phyloP scores from a whole-genome alignment of 441 rosid genomes.

The Mallotus repandus region DNA sequence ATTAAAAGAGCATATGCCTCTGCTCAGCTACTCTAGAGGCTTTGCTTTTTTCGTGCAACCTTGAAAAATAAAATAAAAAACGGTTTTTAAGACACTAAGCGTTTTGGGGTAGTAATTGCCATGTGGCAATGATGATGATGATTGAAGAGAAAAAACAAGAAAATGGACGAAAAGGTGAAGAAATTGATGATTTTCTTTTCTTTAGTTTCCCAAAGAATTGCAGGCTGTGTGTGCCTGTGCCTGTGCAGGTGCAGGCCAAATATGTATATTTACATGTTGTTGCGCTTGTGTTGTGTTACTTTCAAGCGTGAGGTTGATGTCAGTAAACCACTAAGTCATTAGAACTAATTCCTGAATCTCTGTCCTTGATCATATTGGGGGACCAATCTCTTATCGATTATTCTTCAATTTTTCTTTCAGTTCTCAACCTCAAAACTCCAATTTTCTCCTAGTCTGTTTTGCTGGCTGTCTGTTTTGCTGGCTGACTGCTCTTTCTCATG shows the following conservation, averaged over 20 bases:
- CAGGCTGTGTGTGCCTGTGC: not conserved
- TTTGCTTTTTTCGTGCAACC: not conserved
- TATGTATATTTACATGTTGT: not conserved
- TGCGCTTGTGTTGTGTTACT: conserved; percentile 2
- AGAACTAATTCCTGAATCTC: not conserved
- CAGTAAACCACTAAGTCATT: conserved; percentile 1
- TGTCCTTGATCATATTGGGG: not conserved
- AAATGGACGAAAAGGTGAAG: conserved; percentile 10
- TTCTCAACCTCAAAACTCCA: not conserved
- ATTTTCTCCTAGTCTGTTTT: not conserved
- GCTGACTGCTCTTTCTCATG: too few species aligned
- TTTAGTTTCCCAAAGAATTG: conserved; percentile 4
- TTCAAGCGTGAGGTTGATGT: conserved; percentile 22
- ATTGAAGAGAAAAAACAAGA: not conserved
- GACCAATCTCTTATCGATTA: not conserved
- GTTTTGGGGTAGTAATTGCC: conserved; percentile 1
- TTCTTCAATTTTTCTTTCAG: not conserved
- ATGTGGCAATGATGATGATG: conserved; percentile 16
- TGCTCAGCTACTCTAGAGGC: not conserved
- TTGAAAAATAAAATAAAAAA: not conserved
- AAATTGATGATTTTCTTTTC: not conserved
- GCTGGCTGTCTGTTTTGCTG: too few species aligned
- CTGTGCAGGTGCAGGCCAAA: not conserved
- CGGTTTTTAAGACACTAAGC: not conserved
- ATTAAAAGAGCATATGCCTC: not conserved